Evolutionary conservation across 179 eudicot species (phyloP), one percentile per base, ranked within the genome.

Genomic region (Kewa caespitosa): DNA sequence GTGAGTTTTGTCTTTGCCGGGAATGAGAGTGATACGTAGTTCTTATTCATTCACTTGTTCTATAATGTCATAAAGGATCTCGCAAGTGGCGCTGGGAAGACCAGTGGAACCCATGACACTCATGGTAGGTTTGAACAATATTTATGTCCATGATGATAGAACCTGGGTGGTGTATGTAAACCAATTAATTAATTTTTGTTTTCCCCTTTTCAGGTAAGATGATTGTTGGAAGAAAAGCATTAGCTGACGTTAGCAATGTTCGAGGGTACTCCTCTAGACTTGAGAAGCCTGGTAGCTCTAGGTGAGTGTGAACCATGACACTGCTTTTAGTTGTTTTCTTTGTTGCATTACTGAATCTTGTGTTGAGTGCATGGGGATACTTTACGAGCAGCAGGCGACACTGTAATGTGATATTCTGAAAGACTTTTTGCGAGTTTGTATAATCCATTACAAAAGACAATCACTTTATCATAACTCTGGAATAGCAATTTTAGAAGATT

Each of bases 241-340:
- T 91, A 76, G 90, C 88, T n/a, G 97, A 91, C 86, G 86, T 91
- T 60, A 89, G 94, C 86, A 91, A 90, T 81, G 69, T 81, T 66
- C 78, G 74, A 69, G 74, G 85, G 68, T 76, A 34, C 60, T 65
- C 82, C 38, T 69, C 80, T 6, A 81, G 70, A 67, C 67, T 78
- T 77, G 85, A 78, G 50, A 76, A 70, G 50, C 82, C 67, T 28
- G 79, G 75, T 75, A 86, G 83, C 67, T 70, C 81, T 42, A 84
- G 83, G 82, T 71, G 76, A 75, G 59, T 39, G 85, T 84, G 78
- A 80, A 85, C 75, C 9, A n/a, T n/a, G n/a, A n/a, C n/a, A n/a
- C 32, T 54, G 43, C n/a, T 25, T 13, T 28, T 15, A n/a, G 14
- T 6, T 14, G 23, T 42, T 67, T 46, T 11, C 30, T 39, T 67